A percentile compares a stretch with the other conserved stretches of the same genome.
Conservation (phyloP, 1,139 yeast species). For the Hyphopichia khmerensis region DNA sequence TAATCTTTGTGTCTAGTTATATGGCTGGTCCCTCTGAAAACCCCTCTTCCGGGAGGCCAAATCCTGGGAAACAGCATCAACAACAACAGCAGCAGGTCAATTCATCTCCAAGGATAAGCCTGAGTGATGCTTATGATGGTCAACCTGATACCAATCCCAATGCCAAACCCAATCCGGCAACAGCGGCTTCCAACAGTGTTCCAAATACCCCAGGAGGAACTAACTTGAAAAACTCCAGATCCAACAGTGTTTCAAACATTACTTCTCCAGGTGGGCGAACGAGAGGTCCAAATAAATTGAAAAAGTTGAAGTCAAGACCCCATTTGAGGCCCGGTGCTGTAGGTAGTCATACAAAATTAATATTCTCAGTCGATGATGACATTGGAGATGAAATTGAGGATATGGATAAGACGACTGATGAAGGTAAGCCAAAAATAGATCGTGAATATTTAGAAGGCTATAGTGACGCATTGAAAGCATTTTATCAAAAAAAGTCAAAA, state of each 20-base stretch:
- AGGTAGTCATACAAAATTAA: slow-evolving; percentile 27
- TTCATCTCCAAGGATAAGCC: slow-evolving; percentile 1
- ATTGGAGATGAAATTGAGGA: slow-evolving; percentile 38
- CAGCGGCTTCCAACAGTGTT: too few species aligned
- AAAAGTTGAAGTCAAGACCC: slow-evolving; percentile 20
- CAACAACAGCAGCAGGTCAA: slow-evolving; percentile 1
- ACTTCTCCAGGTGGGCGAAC: slow-evolving; percentile 14
- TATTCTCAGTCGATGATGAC: slow-evolving; percentile 78
- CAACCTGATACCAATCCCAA: background rate
- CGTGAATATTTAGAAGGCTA: slow-evolving; percentile 71
- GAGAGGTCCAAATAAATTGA: slow-evolving; percentile 13
- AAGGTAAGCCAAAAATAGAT: slow-evolving; percentile 32
- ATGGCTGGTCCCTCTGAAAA: background rate
- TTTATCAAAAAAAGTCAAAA: slow-evolving; percentile 22
- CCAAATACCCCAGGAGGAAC: background rate
- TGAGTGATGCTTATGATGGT: background rate
- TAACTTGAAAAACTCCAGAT: slow-evolving; percentile 4
- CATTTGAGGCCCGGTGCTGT: slow-evolving; percentile 20
- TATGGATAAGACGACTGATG: slow-evolving; percentile 50
- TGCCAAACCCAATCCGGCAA: background rate
- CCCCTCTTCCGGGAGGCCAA: background rate
- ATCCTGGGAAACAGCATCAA: background rate
- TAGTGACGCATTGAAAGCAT: slow-evolving; percentile 60
- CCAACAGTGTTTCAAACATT: slow-evolving; percentile 6
- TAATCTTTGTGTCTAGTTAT: background rate